A percentile compares a stretch with the other conserved stretches of the same genome.
phyloP scores from a whole-genome alignment of 75 land plant species.

The Gnetum montanum region DNA sequence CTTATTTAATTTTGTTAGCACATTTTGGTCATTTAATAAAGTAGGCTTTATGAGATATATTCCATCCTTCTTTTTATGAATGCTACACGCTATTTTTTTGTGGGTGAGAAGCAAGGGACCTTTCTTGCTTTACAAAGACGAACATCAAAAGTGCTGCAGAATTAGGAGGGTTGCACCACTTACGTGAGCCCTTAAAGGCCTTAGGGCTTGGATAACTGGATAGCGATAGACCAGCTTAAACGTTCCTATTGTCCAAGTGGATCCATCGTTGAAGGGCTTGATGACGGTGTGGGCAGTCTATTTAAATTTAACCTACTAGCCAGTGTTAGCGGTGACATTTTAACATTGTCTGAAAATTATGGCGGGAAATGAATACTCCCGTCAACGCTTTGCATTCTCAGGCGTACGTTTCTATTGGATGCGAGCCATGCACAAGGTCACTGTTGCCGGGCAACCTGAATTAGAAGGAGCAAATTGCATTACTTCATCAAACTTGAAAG shows the following conservation, averaged over 20 bases:
- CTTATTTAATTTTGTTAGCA: no score
- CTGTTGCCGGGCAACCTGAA: slow-evolving; percentile 88
- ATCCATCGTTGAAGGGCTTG: slow-evolving; percentile 79
- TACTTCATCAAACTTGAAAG: no score
- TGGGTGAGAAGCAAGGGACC: slow-evolving; percentile 74
- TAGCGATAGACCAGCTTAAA: slow-evolving; percentile 78
- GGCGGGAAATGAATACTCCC: slow-evolving; percentile 73
- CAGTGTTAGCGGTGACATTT: slow-evolving; percentile 54
- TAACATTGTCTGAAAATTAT: slow-evolving; percentile 74
- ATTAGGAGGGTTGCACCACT: slow-evolving; percentile 83
- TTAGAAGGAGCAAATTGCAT: no score
- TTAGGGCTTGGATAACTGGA: slow-evolving; percentile 91
- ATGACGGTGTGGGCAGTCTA: slow-evolving; percentile 81
- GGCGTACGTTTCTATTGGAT: slow-evolving; percentile 86
- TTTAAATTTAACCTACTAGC: slow-evolving; percentile 89
- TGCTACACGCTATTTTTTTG: no score
- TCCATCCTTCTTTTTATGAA: no score
- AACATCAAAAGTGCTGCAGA: slow-evolving; percentile 94
- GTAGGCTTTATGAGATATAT: no score
- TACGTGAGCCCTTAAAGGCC: slow-evolving; percentile 63
- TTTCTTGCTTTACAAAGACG: slow-evolving; percentile 91
- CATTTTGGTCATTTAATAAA: no score
- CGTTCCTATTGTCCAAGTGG: slow-evolving; percentile 72
- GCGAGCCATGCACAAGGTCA: slow-evolving; percentile 93
- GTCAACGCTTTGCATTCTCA: slow-evolving; percentile 62